These are phyloP conservation scores for Symmetrospora coprosmae DNA, from an alignment of 768 basidiomycete genomes.

Conservation along the genomic window DNA sequence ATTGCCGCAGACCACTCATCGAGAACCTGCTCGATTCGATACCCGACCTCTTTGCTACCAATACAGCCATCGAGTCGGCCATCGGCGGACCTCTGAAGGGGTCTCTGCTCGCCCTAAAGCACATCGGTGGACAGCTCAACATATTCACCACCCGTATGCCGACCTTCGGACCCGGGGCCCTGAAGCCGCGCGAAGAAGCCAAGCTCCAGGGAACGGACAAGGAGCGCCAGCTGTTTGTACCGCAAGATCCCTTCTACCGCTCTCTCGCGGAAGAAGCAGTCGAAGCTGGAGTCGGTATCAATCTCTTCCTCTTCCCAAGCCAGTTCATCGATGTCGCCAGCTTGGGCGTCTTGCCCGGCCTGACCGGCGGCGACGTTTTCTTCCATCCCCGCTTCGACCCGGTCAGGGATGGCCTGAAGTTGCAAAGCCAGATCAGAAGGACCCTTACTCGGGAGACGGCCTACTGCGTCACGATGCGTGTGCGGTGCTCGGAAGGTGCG, in stretches of 20 bases:
- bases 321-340: constrained; percentile 74
- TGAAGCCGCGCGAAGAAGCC: constrained; percentile 43
- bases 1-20: constrained; percentile 51
- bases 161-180: constrained; percentile 33
- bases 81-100: constrained; percentile 65
- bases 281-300: constrained; percentile 77
- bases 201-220: constrained; percentile 68
- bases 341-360: constrained; percentile 48
- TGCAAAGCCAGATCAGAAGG: constrained; percentile 64
- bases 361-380: constrained; percentile 79
- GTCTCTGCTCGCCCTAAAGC: constrained; percentile 50
- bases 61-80: constrained; percentile 47
- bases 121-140: constrained; percentile 33
- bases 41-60: constrained; percentile 49
- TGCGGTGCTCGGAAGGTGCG: constrained; percentile 73
- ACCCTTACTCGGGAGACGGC: constrained; percentile 55
- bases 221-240: constrained; percentile 62
- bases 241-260: constrained; percentile 66
- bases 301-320: constrained; percentile 67
- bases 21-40: constrained; percentile 54
- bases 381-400: constrained; percentile 81
- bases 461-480: constrained; percentile 63
- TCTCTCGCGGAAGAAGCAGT: constrained; percentile 76
- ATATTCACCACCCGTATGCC: constrained; percentile 35
- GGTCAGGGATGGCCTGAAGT: constrained; percentile 48